Evolutionary conservation across 2,329 filamentous ascomycete species (phyloP).

Genomic region (Scopulariopsis brevicaulis): DNA sequence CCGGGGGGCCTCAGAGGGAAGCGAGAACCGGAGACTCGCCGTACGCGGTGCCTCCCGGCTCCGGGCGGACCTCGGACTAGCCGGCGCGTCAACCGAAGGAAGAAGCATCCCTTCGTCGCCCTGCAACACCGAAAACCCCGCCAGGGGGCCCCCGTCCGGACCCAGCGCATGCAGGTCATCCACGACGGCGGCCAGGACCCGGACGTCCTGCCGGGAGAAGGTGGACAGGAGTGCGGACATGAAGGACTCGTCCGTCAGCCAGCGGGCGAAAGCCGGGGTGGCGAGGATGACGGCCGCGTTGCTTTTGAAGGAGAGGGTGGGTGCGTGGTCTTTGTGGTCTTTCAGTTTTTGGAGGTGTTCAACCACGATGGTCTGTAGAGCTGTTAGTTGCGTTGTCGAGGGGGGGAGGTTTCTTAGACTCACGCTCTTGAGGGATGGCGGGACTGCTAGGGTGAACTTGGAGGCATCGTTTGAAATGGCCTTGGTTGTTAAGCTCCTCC

Average conservation of each 20-base stretch:
- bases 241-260: constrained; percentile 31
- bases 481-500: not conserved
- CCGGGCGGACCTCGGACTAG: not conserved
- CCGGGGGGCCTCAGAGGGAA: constrained; percentile 2
- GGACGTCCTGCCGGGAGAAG: constrained; percentile 16
- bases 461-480: not conserved
- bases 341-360: not conserved
- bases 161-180: constrained; percentile 35
- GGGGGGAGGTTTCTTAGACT: not conserved
- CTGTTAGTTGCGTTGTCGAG: not conserved
- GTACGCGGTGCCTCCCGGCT: not conserved
- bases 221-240: constrained; percentile 15
- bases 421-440: not conserved
- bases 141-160: not conserved
- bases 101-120: constrained; percentile 5
- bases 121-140: constrained; percentile 8
- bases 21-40: not conserved
- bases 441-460: constrained; percentile 1
- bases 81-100: not conserved
- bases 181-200: constrained; percentile 42
- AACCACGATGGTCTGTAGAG: not conserved
- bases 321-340: not conserved
- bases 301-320: not conserved
- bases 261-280: constrained; percentile 33
- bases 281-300: constrained; percentile 35